phyloP scores from a whole-genome alignment of 495 filamentous ascomycete genomes.

The Thermothielavioides terrestris region DNA sequence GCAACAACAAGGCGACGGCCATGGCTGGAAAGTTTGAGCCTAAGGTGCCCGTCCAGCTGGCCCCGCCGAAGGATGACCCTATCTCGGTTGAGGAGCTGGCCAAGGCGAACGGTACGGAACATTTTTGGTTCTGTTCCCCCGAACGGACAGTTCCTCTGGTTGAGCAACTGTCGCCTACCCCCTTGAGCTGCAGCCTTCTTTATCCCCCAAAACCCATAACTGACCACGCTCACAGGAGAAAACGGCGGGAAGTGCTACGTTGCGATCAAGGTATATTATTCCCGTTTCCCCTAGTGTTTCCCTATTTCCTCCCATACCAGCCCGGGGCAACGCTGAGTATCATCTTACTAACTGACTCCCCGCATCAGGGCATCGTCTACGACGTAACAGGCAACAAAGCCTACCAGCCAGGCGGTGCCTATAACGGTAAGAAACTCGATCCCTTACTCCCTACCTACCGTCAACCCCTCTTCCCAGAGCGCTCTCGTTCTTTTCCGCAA shows the following conservation, averaged over 20 bases:
- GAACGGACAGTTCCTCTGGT: too few relatives aligned
- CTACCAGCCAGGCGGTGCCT: constrained; percentile 75
- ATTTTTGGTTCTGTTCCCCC: too few relatives aligned
- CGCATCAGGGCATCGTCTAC: constrained; percentile 68
- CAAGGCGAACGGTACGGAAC: constrained; percentile 66
- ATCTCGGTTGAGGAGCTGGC: constrained; percentile 68
- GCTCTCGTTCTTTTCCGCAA: too few relatives aligned
- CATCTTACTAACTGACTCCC: constrained; percentile 10
- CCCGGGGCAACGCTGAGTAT: too few relatives aligned
- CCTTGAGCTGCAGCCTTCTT: too few relatives aligned
- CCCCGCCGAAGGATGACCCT: constrained; percentile 79
- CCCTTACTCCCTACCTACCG: not conserved
- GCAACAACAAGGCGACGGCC: constrained; percentile 1
- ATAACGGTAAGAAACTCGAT: constrained; percentile 55
- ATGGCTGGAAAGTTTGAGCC: constrained; percentile 74
- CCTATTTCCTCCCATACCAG: too few relatives aligned
- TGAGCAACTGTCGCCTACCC: too few relatives aligned
- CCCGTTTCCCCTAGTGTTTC: not conserved
- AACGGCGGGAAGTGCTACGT: constrained; percentile 69
- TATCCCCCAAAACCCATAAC: not conserved
- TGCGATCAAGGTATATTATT: constrained; percentile 65
- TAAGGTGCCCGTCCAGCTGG: constrained; percentile 70
- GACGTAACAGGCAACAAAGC: constrained; percentile 81
- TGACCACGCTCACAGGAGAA: constrained; percentile 35
- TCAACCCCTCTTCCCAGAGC: not conserved